phyloP scores from a whole-genome alignment of 1,139 yeast species.

The Debaryomyces subglobosus region DNA sequence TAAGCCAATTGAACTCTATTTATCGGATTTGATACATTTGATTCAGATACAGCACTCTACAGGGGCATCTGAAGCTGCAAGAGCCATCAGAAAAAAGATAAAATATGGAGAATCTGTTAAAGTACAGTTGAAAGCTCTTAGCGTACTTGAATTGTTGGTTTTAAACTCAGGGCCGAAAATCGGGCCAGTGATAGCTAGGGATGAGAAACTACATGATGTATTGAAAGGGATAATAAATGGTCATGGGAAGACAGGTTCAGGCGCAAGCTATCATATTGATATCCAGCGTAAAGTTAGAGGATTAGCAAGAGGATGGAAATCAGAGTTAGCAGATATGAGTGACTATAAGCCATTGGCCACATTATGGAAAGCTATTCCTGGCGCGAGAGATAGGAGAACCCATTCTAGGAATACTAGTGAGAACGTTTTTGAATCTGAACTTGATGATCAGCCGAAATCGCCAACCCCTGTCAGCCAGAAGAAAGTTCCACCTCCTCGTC shows the following conservation, averaged over 20 bases:
- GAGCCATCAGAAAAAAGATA: slow-evolving; percentile 84
- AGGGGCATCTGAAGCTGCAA: slow-evolving; percentile 80
- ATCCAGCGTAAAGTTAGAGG: slow-evolving; percentile 50
- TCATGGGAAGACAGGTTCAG: slow-evolving; percentile 40
- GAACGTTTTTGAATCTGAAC: slow-evolving; percentile 20
- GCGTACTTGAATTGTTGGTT: slow-evolving; percentile 71
- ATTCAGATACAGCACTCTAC: slow-evolving; percentile 40
- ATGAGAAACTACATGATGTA: slow-evolving; percentile 70
- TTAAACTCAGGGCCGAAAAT: slow-evolving; percentile 67
- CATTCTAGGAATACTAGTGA: slow-evolving; percentile 14
- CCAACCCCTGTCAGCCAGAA: slow-evolving; percentile 18
- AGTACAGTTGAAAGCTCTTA: slow-evolving; percentile 68
- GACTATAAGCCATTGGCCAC: slow-evolving; percentile 55
- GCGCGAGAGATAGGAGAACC: slow-evolving; percentile 9
- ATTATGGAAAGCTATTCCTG: slow-evolving; percentile 46
- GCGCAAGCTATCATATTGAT: slow-evolving; percentile 40
- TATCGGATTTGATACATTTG: slow-evolving; percentile 42
- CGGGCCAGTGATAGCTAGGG: slow-evolving; percentile 62
- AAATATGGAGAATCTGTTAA: slow-evolving; percentile 71
- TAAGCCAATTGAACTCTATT: slow-evolving; percentile 37
- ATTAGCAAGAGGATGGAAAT: slow-evolving; percentile 67
- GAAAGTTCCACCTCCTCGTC: slow-evolving; percentile 33
- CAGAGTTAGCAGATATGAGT: slow-evolving; percentile 52
- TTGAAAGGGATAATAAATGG: slow-evolving; percentile 53
- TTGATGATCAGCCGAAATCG: slow-evolving; percentile 16